Evolutionary conservation across 345 rosid genomes (phyloP).

Genomic region (Citrus sinensis): DVS_A1.0 CM039163.1:42574501-42575000

Average conservation of each 20-base stretch:
- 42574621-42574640: background rate
- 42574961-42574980: background rate
- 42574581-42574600: background rate
- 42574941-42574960: background rate
- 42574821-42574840: constrained; percentile 1
- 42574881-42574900: constrained; percentile 7
- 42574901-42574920: constrained; percentile 2
- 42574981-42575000: constrained; percentile 10
- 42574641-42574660: background rate
- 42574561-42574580: background rate
- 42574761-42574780: background rate
- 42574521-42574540: background rate
- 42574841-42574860: constrained; percentile 9
- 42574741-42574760: background rate
- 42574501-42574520: background rate
- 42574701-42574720: background rate
- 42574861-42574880: background rate
- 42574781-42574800: background rate
- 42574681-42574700: background rate
- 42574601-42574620: background rate
- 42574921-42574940: background rate
- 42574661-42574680: background rate
- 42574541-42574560: background rate
- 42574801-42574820: background rate
- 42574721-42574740: background rate